phyloP scores from a whole-genome alignment of 2,329 filamentous ascomycete species.

The Fusarium pseudonygamai region DNA sequence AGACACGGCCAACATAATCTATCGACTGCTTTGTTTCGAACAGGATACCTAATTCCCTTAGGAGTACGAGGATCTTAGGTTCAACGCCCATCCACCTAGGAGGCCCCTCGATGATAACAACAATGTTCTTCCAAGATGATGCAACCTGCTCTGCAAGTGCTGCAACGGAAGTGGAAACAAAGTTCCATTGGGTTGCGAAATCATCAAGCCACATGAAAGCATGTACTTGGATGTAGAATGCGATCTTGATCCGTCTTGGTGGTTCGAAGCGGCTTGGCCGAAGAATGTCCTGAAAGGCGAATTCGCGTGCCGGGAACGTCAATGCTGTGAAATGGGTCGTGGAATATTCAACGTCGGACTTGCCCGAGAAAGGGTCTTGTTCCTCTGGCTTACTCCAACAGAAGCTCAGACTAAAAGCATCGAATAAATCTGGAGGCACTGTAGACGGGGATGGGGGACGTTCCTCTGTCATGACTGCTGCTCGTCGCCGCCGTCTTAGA shows the following conservation, averaged over 20 bases:
- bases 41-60: not conserved
- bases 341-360: fast-evolving
- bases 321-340: not conserved
- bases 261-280: not conserved
- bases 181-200: not conserved
- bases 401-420: not conserved
- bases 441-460: not conserved
- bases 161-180: not conserved
- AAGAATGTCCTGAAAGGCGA: not conserved
- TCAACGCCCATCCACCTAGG: not conserved
- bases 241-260: not conserved
- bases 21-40: not conserved
- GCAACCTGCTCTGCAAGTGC: not conserved
- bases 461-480: not conserved
- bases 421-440: not conserved
- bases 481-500: not conserved
- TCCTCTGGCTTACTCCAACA: fast-evolving
- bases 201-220: fast-evolving
- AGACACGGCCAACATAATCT: not conserved
- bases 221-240: not conserved
- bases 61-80: fast-evolving
- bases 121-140: not conserved
- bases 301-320: not conserved
- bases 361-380: no score
- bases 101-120: not conserved